Base-by-base conservation (phyloP, 2,329 filamentous ascomycete species). In the Diaporthe sp. region DNA sequence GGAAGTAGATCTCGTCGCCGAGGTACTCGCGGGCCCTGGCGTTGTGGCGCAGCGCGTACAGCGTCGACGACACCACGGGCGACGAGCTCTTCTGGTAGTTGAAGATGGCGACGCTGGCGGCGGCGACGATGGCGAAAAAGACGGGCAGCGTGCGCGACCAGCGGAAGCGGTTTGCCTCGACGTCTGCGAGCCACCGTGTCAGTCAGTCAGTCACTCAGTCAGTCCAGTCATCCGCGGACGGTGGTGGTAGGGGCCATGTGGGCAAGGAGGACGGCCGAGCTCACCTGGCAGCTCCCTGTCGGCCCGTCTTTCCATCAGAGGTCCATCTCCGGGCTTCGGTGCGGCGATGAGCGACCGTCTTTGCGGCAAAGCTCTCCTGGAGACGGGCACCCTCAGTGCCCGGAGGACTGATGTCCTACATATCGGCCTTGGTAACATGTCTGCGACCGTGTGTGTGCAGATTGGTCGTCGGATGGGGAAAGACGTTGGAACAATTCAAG, bases 31-130 rank as follows among this genome's bases (percentile, higher is more conserved):
- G 92, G 61, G 95, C 97, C 75, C 88, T 86, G 3, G 90, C 86
- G 74, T 93, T 95, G 3, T 94, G 97, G 78, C 97, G 94, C 78
- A 99, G 90, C 1, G 96, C 94, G 88, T 98, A 99, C 39, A 99
- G 90, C 6, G 95, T 97, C 73, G 94, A 95, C 73, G 92, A 92
- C n/a, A 98, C 94, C 42, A 96, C 91, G 73, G 94, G 94, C 37
- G 92, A 95, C n/a, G 94, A 95, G 74, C 93, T 92, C 85, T 98
- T 98, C 84, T 99, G 96, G 90, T 99, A 98, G 90, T 99, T 99
- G 93, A 99, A 98, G 85, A 99, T 98, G 79, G 94, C 95, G 76
- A 97, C 87, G 78, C 93, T 92, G 79, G 93, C 93, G 73, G 89
- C 88, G 67, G 91, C 90, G 79, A 98, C 91, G 77, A 95, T 87